phyloP scores from a whole-genome alignment of 2,329 filamentous ascomycete species.

The Ilyonectria destructans region DNA sequence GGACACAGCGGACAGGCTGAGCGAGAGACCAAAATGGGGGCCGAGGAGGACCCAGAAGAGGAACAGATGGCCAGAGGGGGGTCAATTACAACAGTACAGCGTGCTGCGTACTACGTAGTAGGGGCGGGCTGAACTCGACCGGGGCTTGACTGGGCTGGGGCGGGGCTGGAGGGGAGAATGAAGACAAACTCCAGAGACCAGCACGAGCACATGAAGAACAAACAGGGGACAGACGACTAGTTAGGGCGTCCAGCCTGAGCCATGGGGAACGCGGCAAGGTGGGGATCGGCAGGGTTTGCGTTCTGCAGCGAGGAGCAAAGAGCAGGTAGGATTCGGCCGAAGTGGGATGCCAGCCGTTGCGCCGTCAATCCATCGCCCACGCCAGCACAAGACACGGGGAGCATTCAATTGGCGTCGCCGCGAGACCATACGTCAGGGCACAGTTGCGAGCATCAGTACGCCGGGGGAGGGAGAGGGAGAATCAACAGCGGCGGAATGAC shows the following conservation, averaged over 20 bases:
- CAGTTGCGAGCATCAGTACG: not conserved
- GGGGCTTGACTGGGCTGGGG: not conserved
- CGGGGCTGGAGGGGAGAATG: conserved; percentile 7
- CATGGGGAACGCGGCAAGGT: conserved; percentile 42
- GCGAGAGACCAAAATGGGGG: conserved; percentile 6
- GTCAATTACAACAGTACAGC: conserved; percentile 20
- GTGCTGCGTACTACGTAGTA: not conserved
- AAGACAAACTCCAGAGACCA: not conserved
- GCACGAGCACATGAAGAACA: conserved; percentile 10
- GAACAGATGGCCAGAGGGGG: conserved; percentile 33
- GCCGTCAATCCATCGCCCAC: conserved; percentile 9
- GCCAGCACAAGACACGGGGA: not conserved
- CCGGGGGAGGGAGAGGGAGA: not conserved
- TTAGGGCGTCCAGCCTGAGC: conserved; percentile 19
- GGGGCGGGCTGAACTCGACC: conserved; percentile 39
- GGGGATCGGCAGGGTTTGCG: conserved; percentile 42
- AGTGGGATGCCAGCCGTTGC: conserved; percentile 30
- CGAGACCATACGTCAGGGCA: not conserved
- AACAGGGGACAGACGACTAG: not conserved
- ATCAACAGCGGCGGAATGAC: conserved; percentile 3
- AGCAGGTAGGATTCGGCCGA: conserved; percentile 31
- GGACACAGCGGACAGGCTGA: not conserved
- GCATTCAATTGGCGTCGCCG: conserved; percentile 4
- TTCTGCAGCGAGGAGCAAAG: conserved; percentile 30
- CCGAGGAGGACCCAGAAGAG: conserved; percentile 32